Percentiles rank a stretch among this genome's conserved stretches.
phyloP scores from a whole-genome alignment of 192 early-diverging fungal species.

The Coemansia umbellata region DNA sequence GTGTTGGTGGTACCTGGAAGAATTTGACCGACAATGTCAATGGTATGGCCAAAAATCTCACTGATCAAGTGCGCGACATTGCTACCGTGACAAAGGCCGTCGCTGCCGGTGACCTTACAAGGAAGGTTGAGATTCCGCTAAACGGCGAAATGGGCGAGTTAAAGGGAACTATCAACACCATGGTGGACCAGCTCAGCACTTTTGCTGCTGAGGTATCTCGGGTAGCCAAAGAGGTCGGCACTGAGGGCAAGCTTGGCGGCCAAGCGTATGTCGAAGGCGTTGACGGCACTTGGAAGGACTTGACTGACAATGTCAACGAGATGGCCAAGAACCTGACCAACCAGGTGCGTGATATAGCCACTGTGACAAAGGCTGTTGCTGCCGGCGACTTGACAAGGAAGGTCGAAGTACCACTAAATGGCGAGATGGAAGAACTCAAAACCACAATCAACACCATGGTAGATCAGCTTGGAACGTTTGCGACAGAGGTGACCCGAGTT shows the following conservation, averaged over 20 bases:
- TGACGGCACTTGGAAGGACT: slow-evolving; percentile 55
- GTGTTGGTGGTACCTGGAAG: slow-evolving; percentile 63
- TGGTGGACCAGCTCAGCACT: slow-evolving; percentile 62
- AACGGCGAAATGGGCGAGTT: slow-evolving; percentile 56
- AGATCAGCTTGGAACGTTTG: slow-evolving; percentile 27
- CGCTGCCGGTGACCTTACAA: slow-evolving; percentile 52
- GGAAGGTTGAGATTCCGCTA: slow-evolving; percentile 45
- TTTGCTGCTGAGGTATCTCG: slow-evolving; percentile 64
- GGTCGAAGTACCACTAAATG: slow-evolving; percentile 59
- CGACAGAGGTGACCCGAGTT: slow-evolving; percentile 51
- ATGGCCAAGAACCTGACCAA: slow-evolving; percentile 60
- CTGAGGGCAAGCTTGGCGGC: slow-evolving; percentile 68
- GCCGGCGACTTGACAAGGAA: slow-evolving; percentile 54
- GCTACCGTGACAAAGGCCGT: slow-evolving; percentile 54
- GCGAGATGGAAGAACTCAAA: slow-evolving; percentile 31
- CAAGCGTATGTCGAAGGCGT: slow-evolving; percentile 44
- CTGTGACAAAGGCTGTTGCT: slow-evolving; percentile 60
- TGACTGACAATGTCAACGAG: slow-evolving; percentile 57
- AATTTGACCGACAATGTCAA: slow-evolving; percentile 63
- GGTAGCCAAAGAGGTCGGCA: slow-evolving; percentile 62
- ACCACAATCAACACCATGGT: slow-evolving; percentile 22
- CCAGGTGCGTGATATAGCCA: slow-evolving; percentile 56
- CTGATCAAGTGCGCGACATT: slow-evolving; percentile 57
- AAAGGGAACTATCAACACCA: slow-evolving; percentile 55
- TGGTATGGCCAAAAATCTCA: slow-evolving; percentile 60